Conservation (phyloP, 768 basidiomycete species). For the Boletus pseudopeckii region DNA sequence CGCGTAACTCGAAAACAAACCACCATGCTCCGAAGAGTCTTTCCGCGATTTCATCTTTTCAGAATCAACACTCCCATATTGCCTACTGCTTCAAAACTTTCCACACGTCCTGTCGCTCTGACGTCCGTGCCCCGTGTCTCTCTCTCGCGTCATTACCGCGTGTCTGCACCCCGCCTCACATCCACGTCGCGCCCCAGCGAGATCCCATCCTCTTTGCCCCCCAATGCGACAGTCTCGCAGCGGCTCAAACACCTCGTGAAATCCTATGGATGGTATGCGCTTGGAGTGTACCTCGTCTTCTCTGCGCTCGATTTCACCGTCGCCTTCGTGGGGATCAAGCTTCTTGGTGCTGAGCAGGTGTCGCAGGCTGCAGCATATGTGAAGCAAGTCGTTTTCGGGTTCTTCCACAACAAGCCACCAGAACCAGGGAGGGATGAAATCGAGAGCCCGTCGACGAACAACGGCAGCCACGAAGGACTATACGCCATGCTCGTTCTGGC, state of each 20-base stretch:
- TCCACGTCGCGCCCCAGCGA: slow-evolving; percentile 19
- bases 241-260: slow-evolving; percentile 81
- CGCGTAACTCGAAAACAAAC: too few relatives aligned
- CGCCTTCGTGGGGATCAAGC: slow-evolving; percentile 78
- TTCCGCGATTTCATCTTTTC: slow-evolving; percentile 46
- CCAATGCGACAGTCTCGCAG: slow-evolving; percentile 58
- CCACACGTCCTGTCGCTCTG: slow-evolving; percentile 22
- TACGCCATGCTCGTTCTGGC: slow-evolving; percentile 93
- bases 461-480: slow-evolving; percentile 62
- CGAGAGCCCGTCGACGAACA: slow-evolving; percentile 37
- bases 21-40: slow-evolving; percentile 37
- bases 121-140: slow-evolving; percentile 12
- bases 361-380: slow-evolving; percentile 58
- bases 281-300: slow-evolving; percentile 82
- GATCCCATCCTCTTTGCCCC: slow-evolving; percentile 33
- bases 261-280: slow-evolving; percentile 93
- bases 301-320: slow-evolving; percentile 78
- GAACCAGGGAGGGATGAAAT: slow-evolving; percentile 69
- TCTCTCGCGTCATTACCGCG: slow-evolving; percentile 44
- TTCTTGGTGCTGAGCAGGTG: slow-evolving; percentile 90
- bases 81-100: slow-evolving; percentile 43
- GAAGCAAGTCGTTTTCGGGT: slow-evolving; percentile 43
- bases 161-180: slow-evolving; percentile 47
- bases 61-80: slow-evolving; percentile 47
- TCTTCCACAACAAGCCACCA: slow-evolving; percentile 51